These are phyloP conservation scores for Xerocomus brunneocitrinus DNA, from an alignment of 768 basidiomycete genomes.

Conservation along the genomic window DNA sequence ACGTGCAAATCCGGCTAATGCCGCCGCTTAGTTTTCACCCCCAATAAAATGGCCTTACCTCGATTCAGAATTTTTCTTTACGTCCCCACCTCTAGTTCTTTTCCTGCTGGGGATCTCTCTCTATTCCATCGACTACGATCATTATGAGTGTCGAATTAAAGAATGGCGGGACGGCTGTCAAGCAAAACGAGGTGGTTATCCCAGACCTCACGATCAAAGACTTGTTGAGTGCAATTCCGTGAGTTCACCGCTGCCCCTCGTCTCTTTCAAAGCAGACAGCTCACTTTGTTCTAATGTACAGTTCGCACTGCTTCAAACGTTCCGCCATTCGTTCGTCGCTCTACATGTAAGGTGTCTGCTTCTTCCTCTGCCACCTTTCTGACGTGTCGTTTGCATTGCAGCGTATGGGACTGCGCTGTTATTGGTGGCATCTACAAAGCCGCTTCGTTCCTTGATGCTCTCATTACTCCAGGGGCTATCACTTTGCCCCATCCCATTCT, in stretches of 20 bases:
- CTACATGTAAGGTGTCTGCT: constrained; percentile 58
- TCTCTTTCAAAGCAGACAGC: not conserved
- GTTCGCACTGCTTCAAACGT: constrained; percentile 86
- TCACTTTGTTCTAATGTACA: constrained; percentile 23
- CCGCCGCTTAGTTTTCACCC: constrained; percentile 19
- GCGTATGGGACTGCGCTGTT: constrained; percentile 70
- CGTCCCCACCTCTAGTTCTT: not conserved
- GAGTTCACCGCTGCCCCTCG: constrained; percentile 29
- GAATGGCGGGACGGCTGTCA: constrained; percentile 29
- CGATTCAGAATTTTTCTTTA: not conserved
- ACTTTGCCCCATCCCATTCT: constrained; percentile 56
- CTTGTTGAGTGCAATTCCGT: constrained; percentile 80
- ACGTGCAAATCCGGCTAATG: constrained; percentile 27
- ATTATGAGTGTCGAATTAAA: constrained; percentile 17
- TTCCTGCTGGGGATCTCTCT: not conserved
- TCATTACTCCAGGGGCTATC: constrained; percentile 53
- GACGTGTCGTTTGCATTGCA: constrained; percentile 27
- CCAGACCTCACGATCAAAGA: constrained; percentile 89
- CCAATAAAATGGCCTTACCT: constrained; percentile 27
- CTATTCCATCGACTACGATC: constrained; percentile 10
- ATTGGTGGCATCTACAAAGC: constrained; percentile 66
- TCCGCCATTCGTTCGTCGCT: constrained; percentile 73
- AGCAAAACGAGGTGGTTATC: constrained; percentile 62
- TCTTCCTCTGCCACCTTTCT: constrained; percentile 1
- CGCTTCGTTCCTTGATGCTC: constrained; percentile 58